These are phyloP conservation scores for Hyaloscypha variabilis DNA, from an alignment of 495 filamentous ascomycete genomes.

Conservation along the genomic window DNA sequence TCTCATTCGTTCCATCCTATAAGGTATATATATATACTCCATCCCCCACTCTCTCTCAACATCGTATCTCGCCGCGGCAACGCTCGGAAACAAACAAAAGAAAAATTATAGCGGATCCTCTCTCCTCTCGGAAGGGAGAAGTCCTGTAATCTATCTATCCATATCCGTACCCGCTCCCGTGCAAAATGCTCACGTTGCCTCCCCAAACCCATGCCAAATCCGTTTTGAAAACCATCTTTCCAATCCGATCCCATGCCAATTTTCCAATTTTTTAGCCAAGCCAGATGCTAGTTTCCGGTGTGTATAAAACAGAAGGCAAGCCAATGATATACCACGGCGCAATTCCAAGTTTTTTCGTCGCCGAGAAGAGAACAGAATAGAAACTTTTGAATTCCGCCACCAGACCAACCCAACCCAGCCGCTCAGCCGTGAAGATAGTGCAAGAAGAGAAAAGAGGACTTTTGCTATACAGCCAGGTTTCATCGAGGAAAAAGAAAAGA, in stretches of 20 bases:
- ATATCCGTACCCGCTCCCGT: not conserved
- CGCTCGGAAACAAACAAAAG: not conserved
- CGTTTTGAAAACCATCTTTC: not conserved
- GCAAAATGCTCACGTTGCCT: not conserved
- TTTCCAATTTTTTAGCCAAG: not conserved
- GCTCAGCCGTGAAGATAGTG: not conserved
- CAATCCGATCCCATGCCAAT: not conserved
- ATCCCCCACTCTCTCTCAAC: not conserved
- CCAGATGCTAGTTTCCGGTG: too few relatives aligned
- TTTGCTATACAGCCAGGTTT: not conserved
- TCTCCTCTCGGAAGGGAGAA: not conserved
- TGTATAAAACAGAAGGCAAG: too few relatives aligned
- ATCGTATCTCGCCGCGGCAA: too few relatives aligned
- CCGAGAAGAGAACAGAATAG: not conserved
- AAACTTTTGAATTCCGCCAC: not conserved
- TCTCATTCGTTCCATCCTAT: not conserved
- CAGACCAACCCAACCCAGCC: not conserved
- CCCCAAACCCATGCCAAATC: not conserved
- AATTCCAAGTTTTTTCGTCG: too few relatives aligned
- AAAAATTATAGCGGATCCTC: not conserved
- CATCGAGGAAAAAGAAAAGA: not conserved
- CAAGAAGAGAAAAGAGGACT: not conserved
- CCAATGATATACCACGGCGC: too few relatives aligned
- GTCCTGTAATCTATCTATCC: slow-evolving; percentile 2
- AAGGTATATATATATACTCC: not conserved